Evolutionary conservation across 805 yeast species (phyloP).

Genomic region (Zygotorulaspora florentina): DNA sequence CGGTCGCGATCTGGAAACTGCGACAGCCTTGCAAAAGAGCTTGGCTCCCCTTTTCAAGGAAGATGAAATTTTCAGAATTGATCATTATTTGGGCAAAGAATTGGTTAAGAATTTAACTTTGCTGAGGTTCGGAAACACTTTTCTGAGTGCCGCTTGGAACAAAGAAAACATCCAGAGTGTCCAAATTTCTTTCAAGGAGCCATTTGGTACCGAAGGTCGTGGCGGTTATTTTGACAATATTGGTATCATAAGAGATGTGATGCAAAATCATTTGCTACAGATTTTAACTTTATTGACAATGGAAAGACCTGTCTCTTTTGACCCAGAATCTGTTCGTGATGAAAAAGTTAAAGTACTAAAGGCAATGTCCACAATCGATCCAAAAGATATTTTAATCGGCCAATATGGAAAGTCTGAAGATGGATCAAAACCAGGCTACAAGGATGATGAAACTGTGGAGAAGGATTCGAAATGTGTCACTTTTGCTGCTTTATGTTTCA

Average conservation of each 20-base stretch:
- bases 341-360: slow-evolving; percentile 92
- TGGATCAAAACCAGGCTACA: slow-evolving; percentile 84
- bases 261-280: slow-evolving; percentile 96
- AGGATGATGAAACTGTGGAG: slow-evolving; percentile 88
- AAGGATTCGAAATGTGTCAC: slow-evolving; percentile 83
- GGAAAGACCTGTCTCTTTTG: slow-evolving; percentile 92
- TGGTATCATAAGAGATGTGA: slow-evolving; percentile 95
- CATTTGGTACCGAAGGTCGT: slow-evolving; percentile 98
- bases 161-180: slow-evolving; percentile 70
- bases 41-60: slow-evolving; percentile 86
- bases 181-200: slow-evolving; percentile 92
- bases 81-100: slow-evolving; percentile 96
- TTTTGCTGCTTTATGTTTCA: slow-evolving; percentile 77
- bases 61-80: slow-evolving; percentile 91
- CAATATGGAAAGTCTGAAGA: slow-evolving; percentile 84
- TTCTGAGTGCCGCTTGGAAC: slow-evolving; percentile 88
- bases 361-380: slow-evolving; percentile 66
- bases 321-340: slow-evolving; percentile 91
- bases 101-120: slow-evolving; percentile 92
- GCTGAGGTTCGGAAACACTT: slow-evolving; percentile 85
- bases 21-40: slow-evolving; percentile 69
- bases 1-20: slow-evolving; percentile 82
- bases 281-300: slow-evolving; percentile 86
- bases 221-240: slow-evolving; percentile 96
- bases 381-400: slow-evolving; percentile 69